Conservation (phyloP, 139 green algal species). For the Desmodesmus armatus region DNA sequence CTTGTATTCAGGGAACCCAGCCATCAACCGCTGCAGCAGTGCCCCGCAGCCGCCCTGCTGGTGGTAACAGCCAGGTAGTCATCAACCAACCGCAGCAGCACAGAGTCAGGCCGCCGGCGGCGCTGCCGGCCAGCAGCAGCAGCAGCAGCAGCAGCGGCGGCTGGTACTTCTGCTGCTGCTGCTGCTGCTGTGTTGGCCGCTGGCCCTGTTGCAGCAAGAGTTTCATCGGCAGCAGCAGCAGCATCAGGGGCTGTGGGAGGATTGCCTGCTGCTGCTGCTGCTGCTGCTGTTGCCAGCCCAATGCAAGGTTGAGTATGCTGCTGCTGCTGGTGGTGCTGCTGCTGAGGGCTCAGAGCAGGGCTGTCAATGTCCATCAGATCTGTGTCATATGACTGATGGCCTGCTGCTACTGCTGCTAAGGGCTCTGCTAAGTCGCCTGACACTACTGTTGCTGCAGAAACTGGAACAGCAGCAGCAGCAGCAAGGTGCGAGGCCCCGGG, state of each 20-base stretch:
- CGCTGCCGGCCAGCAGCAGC: background rate
- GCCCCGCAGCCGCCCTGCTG: slow-evolving; percentile 56
- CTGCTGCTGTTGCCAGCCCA: background rate
- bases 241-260: background rate
- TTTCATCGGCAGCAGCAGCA: background rate
- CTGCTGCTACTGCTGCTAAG: no score
- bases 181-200: slow-evolving; percentile 42
- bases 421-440: no score
- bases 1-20: no score
- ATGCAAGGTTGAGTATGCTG: background rate
- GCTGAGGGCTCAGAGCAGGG: no score
- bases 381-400: no score
- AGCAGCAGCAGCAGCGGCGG: slow-evolving; percentile 34
- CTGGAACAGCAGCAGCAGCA: background rate
- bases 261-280: background rate
- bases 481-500: no score
- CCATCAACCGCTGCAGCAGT: no score
- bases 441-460: background rate
- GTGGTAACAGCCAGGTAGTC: slow-evolving; percentile 89
- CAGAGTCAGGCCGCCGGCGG: slow-evolving; percentile 37
- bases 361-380: no score
- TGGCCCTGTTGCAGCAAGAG: background rate
- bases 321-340: slow-evolving; percentile 12
- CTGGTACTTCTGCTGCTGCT: background rate
- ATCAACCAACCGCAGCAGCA: slow-evolving; percentile 88